Evolutionary conservation across 805 yeast species (phyloP), one percentile per base, ranked within the genome.

Genomic region (Starmera pachycereana): DNA sequence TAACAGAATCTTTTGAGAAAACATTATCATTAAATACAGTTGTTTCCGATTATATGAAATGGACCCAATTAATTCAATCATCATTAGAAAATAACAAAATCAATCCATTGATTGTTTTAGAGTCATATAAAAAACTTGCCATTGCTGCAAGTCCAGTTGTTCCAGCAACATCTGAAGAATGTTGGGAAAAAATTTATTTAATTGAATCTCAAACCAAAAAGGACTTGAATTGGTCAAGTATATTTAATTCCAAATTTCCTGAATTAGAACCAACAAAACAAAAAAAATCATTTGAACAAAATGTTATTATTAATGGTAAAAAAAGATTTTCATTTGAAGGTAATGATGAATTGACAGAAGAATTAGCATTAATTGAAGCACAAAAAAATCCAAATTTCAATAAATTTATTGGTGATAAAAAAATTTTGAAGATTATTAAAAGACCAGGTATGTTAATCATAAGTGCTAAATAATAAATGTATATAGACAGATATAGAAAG

Each of bases 41-140:
- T 2, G 74, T 92, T 19, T 85, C 97, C 0, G 94, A 88, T 54
- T 82, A 77, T 52, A 90, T 88, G 96, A 92, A 88, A 53, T 57
- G 80, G 37, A 81, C 94, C 10, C 74, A 78, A 49, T 48, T 66
- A 2, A 49, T 84, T 13, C 52, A 57, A 2, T 46, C 55, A 3
- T 69, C 72, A 0, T 34, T 65, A 4, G 68, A 69, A 31, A 53
- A 61, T 7, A 49, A 60, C 1, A 46, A 55, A 1, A 60, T 75
- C 9, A 57, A 62, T 33, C 45, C 57, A 0, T 62, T 60, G 0
- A 44, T 85, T n/a, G 49, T 74, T 10, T 46, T 72, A 42, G 69
- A 73, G 36, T 61, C 73, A 1, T 70, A 70, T 43, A 64, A 69
- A 46, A 75, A 72, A 40, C 61, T 88, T 13, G 50, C 87, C 13